phyloP scores from a whole-genome alignment of 2,329 filamentous ascomycete species.

The Trichoderma sp. region DNA sequence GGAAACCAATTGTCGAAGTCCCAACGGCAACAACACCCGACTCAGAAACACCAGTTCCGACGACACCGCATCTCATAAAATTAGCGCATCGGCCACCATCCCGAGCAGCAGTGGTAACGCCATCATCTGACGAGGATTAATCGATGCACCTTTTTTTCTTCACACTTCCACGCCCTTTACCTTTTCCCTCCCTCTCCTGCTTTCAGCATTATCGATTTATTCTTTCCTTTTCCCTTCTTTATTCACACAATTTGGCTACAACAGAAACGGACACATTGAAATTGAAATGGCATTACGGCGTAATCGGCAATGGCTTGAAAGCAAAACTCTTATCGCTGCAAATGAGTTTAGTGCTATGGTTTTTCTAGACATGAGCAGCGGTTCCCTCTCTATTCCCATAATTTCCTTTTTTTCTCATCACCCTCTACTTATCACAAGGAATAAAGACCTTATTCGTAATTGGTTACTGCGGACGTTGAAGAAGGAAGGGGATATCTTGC shows the following conservation, averaged over 20 bases:
- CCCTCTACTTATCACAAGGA: background rate
- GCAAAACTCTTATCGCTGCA: background rate
- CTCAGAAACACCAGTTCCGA: constrained; percentile 15
- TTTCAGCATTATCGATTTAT: background rate
- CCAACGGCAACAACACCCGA: constrained; percentile 11
- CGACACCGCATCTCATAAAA: constrained; percentile 13
- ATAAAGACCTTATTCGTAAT: background rate
- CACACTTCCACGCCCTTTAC: background rate
- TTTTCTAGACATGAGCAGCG: constrained; percentile 4
- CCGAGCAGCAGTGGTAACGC: background rate
- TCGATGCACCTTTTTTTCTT: background rate
- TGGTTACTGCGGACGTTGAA: background rate
- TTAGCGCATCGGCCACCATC: constrained; percentile 14
- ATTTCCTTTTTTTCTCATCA: background rate
- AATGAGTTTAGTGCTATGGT: background rate
- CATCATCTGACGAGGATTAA: constrained; percentile 9
- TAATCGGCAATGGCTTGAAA: background rate
- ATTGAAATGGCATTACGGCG: background rate
- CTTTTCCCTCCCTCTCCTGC: background rate
- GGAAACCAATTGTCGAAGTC: constrained; percentile 18
- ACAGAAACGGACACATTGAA: background rate
- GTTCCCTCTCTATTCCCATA: background rate
- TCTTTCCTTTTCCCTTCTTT: background rate
- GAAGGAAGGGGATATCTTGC: background rate
- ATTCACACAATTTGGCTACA: background rate